Conservation (phyloP, 768 basidiomycete genomes). For the Lactarius sanguifluus region DNA sequence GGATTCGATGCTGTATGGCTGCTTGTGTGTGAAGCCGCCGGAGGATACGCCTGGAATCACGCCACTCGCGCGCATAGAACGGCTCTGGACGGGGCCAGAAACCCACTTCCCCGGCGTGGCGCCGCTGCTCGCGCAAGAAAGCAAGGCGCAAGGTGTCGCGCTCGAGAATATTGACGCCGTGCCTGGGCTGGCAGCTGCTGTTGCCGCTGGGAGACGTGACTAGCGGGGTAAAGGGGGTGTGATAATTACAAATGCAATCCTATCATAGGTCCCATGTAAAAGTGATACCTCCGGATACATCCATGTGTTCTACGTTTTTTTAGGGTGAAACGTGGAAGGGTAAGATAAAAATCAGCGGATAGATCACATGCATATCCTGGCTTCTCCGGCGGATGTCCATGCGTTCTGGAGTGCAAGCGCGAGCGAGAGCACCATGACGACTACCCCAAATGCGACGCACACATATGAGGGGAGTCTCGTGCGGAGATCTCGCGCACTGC, state of each 20-base stretch:
- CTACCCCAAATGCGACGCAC: constrained; percentile 71
- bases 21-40: constrained; percentile 68
- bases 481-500: constrained; percentile 65
- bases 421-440: constrained; percentile 78
- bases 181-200: constrained; percentile 24
- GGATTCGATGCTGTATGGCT: constrained; percentile 98
- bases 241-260: constrained; percentile 14
- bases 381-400: constrained; percentile 69
- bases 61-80: constrained; percentile 62
- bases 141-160: constrained; percentile 60
- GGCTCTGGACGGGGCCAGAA: constrained; percentile 52
- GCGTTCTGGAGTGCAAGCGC: constrained; percentile 74
- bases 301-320: constrained; percentile 14
- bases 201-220: constrained; percentile 12
- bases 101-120: constrained; percentile 59
- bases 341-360: constrained; percentile 5
- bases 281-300: constrained; percentile 24
- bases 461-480: constrained; percentile 64
- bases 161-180: constrained; percentile 55
- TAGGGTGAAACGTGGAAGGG: neutral
- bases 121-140: constrained; percentile 71
- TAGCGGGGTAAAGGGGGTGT: neutral
- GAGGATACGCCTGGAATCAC: constrained; percentile 42
- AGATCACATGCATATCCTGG: constrained; percentile 67
- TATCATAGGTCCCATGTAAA: constrained; percentile 19